Evolutionary conservation across 2,329 filamentous ascomycete species (phyloP).

Genomic region (Fusarium sp.): DNA sequence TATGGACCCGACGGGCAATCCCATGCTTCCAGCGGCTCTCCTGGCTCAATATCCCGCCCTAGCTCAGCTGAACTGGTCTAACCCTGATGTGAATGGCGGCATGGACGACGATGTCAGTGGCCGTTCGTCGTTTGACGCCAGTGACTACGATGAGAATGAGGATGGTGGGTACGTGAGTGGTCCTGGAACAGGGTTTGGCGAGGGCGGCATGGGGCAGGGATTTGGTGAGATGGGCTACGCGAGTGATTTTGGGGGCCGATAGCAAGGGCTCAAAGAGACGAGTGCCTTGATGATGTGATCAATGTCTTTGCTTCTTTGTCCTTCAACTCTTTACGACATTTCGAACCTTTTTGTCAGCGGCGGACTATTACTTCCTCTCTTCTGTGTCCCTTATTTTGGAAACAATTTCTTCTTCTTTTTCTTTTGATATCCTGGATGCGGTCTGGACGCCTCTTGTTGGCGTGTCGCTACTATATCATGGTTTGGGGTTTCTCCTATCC

Average conservation of each 20-base stretch:
- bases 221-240: constrained; percentile 52
- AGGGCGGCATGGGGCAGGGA: constrained; percentile 64
- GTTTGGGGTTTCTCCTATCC: constrained; percentile 11
- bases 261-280: constrained; percentile 7
- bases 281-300: constrained; percentile 11
- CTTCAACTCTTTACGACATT: constrained; percentile 8
- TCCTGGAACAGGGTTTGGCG: constrained; percentile 67
- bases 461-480: constrained; percentile 21
- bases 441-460: constrained; percentile 27
- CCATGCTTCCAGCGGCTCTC: constrained; percentile 83
- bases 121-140: constrained; percentile 82
- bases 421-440: constrained; percentile 20
- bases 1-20: constrained; percentile 65
- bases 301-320: constrained; percentile 11
- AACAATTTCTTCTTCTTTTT: background rate
- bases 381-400: constrained; percentile 4
- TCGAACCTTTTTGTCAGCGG: constrained; percentile 15
- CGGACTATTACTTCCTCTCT: constrained; percentile 19
- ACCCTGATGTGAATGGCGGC: constrained; percentile 71
- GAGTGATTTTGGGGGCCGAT: constrained; percentile 44
- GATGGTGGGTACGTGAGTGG: constrained; percentile 73
- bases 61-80: constrained; percentile 86
- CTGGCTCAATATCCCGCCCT: constrained; percentile 92
- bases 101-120: constrained; percentile 81
- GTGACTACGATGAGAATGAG: constrained; percentile 79